phyloP scores from a whole-genome alignment of 2,329 filamentous ascomycete species.

The Beauveria sp. region DNA sequence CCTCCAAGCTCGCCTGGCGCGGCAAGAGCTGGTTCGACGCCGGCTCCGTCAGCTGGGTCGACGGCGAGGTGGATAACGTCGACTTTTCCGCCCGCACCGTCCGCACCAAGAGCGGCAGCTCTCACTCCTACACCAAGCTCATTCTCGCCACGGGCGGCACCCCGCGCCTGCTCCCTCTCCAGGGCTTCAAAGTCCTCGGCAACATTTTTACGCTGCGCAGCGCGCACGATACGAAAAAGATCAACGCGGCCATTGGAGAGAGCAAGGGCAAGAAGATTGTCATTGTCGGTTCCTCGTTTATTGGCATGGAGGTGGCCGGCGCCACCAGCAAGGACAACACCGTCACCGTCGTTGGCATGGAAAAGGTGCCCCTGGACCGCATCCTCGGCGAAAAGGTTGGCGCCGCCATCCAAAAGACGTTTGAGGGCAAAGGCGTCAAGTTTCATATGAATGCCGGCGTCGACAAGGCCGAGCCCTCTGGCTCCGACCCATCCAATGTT shows the following conservation, averaged over 20 bases:
- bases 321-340: conserved; percentile 71
- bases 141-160: conserved; percentile 83
- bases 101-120: conserved; percentile 63
- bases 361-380: conserved; percentile 73
- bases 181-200: conserved; percentile 75
- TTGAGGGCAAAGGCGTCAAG: conserved; percentile 82
- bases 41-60: conserved; percentile 48
- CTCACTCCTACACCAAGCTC: conserved; percentile 75
- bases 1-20: conserved; percentile 69
- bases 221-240: conserved; percentile 63
- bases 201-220: conserved; percentile 83
- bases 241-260: conserved; percentile 71
- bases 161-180: conserved; percentile 66
- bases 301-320: conserved; percentile 95
- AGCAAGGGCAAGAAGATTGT: conserved; percentile 86
- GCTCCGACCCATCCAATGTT: conserved; percentile 60
- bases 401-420: conserved; percentile 64
- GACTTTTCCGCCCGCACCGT: conserved; percentile 71
- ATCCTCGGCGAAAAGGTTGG: conserved; percentile 80
- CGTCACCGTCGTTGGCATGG: conserved; percentile 84
- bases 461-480: conserved; percentile 70
- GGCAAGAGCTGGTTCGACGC: conserved; percentile 69
- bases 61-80: conserved; percentile 61
- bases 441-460: conserved; percentile 79
- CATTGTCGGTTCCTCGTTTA: conserved; percentile 87